These are phyloP conservation scores for Metschnikowia proteae DNA, from an alignment of 805 yeast genomes.

Conservation along the genomic window DNA sequence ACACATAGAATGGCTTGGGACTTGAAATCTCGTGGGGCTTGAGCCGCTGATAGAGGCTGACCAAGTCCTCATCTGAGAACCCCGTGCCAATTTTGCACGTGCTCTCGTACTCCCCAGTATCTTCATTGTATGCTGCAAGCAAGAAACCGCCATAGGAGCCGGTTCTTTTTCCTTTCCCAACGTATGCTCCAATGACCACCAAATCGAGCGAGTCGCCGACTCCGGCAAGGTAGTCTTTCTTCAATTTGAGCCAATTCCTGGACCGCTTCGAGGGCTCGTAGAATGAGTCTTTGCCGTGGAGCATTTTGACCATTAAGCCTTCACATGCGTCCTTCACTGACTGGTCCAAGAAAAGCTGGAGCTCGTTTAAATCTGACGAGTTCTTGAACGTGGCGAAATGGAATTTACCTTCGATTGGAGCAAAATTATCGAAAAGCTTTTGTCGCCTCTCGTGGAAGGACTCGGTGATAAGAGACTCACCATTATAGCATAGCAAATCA, in stretches of 20 bases:
- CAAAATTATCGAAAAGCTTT: constrained; percentile 52
- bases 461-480: constrained; percentile 61
- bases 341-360: constrained; percentile 81
- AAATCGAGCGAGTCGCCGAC: constrained; percentile 94
- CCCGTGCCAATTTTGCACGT: constrained; percentile 98
- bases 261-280: constrained; percentile 96
- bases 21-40: constrained; percentile 60
- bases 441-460: constrained; percentile 70
- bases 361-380: constrained; percentile 65
- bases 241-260: constrained; percentile 90
- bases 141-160: constrained; percentile 94
- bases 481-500: constrained; percentile 76
- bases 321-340: constrained; percentile 89
- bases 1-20: constrained; percentile 68
- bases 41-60: constrained; percentile 53
- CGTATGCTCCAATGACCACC: constrained; percentile 90
- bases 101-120: constrained; percentile 89
- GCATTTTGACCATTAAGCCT: constrained; percentile 91
- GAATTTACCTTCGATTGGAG: constrained; percentile 69
- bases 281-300: constrained; percentile 73
- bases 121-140: constrained; percentile 85
- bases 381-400: constrained; percentile 74
- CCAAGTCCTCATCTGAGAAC: constrained; percentile 80
- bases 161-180: constrained; percentile 92
- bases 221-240: constrained; percentile 92